These are phyloP conservation scores for Acanthamoeba castellanii DNA, from an alignment of 208 protist species.

Conservation along the genomic window DNA sequence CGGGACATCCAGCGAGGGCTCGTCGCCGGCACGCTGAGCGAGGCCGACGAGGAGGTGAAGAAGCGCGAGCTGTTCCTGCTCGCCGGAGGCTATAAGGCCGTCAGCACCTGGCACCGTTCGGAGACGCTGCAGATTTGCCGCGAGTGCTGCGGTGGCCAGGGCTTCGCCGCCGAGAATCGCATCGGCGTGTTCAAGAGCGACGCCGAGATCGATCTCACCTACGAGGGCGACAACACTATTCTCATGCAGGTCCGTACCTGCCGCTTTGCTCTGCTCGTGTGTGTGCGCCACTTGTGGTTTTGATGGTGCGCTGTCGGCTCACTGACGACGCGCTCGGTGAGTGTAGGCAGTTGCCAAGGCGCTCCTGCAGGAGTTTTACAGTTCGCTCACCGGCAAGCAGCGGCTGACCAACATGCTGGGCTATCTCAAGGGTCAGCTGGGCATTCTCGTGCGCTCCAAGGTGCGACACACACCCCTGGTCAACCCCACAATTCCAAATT, in stretches of 20 bases:
- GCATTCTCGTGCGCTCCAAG: constrained; percentile 48
- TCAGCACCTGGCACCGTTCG: constrained; percentile 59
- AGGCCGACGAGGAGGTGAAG: not conserved
- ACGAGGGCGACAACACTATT: constrained; percentile 69
- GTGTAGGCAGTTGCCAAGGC: constrained; percentile 3
- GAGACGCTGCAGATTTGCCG: constrained; percentile 71
- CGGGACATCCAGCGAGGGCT: constrained; percentile 6
- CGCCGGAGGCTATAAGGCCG: constrained; percentile 61
- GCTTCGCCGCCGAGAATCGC: constrained; percentile 62
- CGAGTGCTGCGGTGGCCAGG: constrained; percentile 72
- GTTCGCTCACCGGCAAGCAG: constrained; percentile 35
- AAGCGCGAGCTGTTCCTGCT: constrained; percentile 63
- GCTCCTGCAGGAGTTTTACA: constrained; percentile 53
- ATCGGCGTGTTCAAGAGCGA: constrained; percentile 75
- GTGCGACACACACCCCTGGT: not conserved
- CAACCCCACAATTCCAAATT: not conserved
- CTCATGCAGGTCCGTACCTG: constrained; percentile 42
- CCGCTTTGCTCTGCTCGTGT: not conserved
- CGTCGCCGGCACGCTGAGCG: constrained; percentile 32
- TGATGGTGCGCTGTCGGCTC: not conserved
- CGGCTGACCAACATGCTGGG: constrained; percentile 57
- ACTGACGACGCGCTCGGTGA: not conserved
- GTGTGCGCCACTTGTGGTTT: not conserved
- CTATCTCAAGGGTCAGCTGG: constrained; percentile 52
- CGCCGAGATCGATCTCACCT: constrained; percentile 63